Evolutionary conservation across 2,329 filamentous ascomycete genomes (phyloP), one percentile per base, ranked within the genome.

Genomic region (Penicillium sp.): DNA sequence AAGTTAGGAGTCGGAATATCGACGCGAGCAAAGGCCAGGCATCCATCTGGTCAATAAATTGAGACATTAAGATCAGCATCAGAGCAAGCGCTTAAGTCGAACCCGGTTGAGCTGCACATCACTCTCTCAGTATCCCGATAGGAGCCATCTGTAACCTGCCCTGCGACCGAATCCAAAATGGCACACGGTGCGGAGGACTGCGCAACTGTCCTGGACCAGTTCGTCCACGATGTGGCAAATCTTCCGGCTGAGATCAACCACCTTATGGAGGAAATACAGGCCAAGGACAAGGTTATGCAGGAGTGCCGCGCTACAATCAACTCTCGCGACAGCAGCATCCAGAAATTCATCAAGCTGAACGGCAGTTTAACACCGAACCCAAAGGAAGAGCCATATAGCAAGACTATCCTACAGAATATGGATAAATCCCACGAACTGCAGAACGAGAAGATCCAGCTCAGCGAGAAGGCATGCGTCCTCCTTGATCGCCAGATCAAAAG

Each of bases 251-350:
- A 88, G 66, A 83, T 88, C 46, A 82, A 80, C 10, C 85, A 87
- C 74, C 74, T 88, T 54, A 83, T 87, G 70, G 85, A 88, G 65
- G 85, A 88, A 65, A 85, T 87, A 42, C 80, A 85, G 63, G 85
- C 84, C 58, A 88, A 88, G 66, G 85, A 88, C 62, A 78, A 80
- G 55, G 77, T 80, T 47, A 83, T 87, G 52, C 78, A 82, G 60
- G 82, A 85, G 55, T 81, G 80, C 63, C 78, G 79, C 43, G 72
- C 78, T n/a, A 76, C 78, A 14, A 86, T 87, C 66, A 78, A 79
- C 57, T 79, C 79, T 34, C 82, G 83, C 44, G 85, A 88, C 62
- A 75, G 72, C 52, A 83, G 81, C 55, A 75, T 88, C n/a, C 85
- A 88, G 63, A 87, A 86, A 65, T 86, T 85, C 71, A 81, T 87